Conservation (phyloP, 148 eudicot species). For the Camellia sinensis region DNA sequence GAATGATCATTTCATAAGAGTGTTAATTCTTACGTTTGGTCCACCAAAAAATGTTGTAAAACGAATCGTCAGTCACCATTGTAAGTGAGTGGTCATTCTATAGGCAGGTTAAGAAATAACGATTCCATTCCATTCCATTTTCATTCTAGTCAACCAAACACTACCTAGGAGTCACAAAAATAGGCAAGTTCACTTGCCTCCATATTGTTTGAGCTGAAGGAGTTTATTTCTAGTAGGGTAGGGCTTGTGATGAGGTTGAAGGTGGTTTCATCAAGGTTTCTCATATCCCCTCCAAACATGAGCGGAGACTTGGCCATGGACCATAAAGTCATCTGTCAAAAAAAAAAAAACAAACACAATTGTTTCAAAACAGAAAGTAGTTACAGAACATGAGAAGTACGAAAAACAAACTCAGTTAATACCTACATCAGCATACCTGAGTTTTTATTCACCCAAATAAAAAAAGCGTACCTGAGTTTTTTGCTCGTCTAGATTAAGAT, state of each 20-base stretch:
- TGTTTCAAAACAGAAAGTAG: background rate
- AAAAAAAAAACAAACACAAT: background rate
- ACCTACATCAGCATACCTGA: constrained; percentile 49
- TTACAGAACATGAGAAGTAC: constrained; percentile 6
- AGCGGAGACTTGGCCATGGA: constrained; percentile 93
- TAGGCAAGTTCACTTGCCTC: constrained; percentile 53
- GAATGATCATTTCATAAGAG: no score
- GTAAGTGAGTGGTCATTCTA: no score
- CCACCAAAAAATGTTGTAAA: no score
- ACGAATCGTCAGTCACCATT: no score
- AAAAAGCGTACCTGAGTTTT: constrained; percentile 62
- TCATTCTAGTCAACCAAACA: no score
- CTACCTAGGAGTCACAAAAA: background rate
- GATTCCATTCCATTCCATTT: no score
- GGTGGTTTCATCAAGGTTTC: constrained; percentile 67
- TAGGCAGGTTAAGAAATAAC: no score
- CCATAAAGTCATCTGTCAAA: constrained; percentile 86
- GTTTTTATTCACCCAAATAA: constrained; percentile 26
- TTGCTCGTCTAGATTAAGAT: constrained; percentile 64
- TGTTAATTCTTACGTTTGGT: no score
- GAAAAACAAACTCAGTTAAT: background rate
- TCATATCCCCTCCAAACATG: constrained; percentile 95
- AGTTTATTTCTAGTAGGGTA: constrained; percentile 67
- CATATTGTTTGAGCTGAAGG: constrained; percentile 75
- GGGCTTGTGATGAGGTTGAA: constrained; percentile 78